Percentiles rank a stretch among this genome's conserved stretches.
Evolutionary conservation across 495 filamentous ascomycete genomes (phyloP).

Genomic region (Aspergillus ostianus): DNA sequence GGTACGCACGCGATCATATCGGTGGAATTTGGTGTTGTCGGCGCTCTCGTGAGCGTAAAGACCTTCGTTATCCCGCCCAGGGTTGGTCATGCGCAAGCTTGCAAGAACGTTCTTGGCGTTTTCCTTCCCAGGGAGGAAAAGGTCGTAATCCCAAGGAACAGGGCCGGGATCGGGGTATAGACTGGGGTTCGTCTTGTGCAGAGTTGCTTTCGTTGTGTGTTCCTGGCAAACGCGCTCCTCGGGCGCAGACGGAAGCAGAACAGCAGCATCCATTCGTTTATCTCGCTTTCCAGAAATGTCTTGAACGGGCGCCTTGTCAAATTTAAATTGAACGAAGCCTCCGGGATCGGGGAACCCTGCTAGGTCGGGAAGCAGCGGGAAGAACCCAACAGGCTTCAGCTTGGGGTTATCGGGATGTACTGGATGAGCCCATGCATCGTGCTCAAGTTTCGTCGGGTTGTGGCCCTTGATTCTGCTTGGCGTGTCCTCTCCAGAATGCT

Average conservation of each 20-base stretch:
- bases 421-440: constrained; percentile 68
- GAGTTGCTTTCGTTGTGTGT: constrained; percentile 51
- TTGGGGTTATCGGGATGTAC: constrained; percentile 81
- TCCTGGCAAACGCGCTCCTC: constrained; percentile 45
- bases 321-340: constrained; percentile 85
- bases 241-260: constrained; percentile 66
- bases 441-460: constrained; percentile 54
- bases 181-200: constrained; percentile 61
- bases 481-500: constrained; percentile 54
- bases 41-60: constrained; percentile 61
- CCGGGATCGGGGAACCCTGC: constrained; percentile 83
- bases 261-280: constrained; percentile 71
- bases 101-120: constrained; percentile 62
- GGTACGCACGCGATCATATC: constrained; percentile 72
- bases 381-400: constrained; percentile 73
- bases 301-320: constrained; percentile 74
- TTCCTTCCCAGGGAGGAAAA: constrained; percentile 63
- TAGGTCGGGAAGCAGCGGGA: constrained; percentile 83
- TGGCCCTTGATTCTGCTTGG: constrained; percentile 52
- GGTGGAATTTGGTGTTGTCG: constrained; percentile 54
- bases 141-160: constrained; percentile 73
- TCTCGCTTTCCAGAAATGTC: constrained; percentile 62
- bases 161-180: constrained; percentile 59
- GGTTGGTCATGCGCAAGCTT: constrained; percentile 70
- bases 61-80: constrained; percentile 61